phyloP scores from a whole-genome alignment of 352 stramenopile species.

The Pythium scleroteichum region DNA sequence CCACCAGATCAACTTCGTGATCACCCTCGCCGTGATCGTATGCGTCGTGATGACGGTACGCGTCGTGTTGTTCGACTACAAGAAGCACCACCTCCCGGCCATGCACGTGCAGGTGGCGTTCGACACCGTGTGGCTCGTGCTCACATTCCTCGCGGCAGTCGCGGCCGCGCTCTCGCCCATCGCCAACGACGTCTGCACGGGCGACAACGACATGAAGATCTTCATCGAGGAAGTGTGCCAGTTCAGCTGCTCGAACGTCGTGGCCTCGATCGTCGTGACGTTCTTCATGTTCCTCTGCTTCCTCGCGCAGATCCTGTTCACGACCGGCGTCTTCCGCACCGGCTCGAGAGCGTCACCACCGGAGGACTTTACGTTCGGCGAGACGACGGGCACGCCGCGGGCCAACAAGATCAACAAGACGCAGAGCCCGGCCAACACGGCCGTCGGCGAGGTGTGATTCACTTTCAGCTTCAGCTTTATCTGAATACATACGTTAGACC shows the following conservation, averaged over 20 bases:
- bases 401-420: conserved; percentile 36
- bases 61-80: conserved; percentile 56
- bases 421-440: conserved; percentile 20
- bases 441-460: conserved; percentile 36
- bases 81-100: conserved; percentile 48
- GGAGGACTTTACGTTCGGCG: conserved; percentile 55
- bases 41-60: conserved; percentile 37
- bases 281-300: conserved; percentile 62
- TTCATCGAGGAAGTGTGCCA: conserved; percentile 63
- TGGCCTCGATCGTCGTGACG: conserved; percentile 50
- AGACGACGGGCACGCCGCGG: conserved; percentile 39
- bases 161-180: conserved; percentile 53
- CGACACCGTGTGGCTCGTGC: conserved; percentile 52
- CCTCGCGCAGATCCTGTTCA: conserved; percentile 57
- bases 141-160: conserved; percentile 59
- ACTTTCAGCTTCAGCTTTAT: too few species aligned
- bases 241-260: conserved; percentile 63
- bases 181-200: conserved; percentile 56
- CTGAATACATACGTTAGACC: too few species aligned
- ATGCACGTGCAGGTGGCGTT: conserved; percentile 41
- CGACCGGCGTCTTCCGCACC: conserved; percentile 38
- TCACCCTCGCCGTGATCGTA: conserved; percentile 42
- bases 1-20: conserved; percentile 60
- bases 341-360: conserved; percentile 12
- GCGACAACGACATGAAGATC: conserved; percentile 41